A percentile compares a stretch with the other conserved stretches of the same genome.
Evolutionary conservation across 441 rosid genomes (phyloP).

Genomic region (Euphorbia corollata): DNA sequence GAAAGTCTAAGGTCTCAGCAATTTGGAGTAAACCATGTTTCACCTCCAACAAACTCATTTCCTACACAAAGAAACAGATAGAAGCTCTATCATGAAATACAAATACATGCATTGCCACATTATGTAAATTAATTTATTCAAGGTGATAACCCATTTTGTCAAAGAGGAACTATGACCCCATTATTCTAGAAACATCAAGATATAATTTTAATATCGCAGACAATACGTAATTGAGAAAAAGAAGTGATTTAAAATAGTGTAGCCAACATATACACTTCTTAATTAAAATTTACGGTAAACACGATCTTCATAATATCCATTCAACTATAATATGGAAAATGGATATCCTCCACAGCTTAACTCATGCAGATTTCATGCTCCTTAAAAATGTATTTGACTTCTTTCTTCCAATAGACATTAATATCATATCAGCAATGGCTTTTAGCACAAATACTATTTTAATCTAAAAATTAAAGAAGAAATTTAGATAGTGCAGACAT

Average conservation of each 20-base stretch:
- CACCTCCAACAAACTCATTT: constrained; percentile 93
- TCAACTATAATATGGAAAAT: background rate
- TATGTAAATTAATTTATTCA: background rate
- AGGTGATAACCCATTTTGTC: background rate
- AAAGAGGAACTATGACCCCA: background rate
- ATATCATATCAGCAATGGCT: constrained; percentile 2
- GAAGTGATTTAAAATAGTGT: background rate
- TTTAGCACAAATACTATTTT: background rate
- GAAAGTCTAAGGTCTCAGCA: constrained; percentile 88
- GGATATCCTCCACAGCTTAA: background rate
- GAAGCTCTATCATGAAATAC: constrained; percentile 18
- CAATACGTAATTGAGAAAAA: background rate
- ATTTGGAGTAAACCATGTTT: constrained; percentile 92
- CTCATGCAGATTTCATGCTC: background rate
- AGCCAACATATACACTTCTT: background rate
- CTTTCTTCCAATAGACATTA: background rate
- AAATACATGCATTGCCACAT: background rate
- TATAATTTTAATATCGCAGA: background rate
- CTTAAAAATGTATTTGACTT: background rate
- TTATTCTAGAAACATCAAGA: background rate
- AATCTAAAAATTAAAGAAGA: background rate
- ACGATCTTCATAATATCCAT: too few species aligned
- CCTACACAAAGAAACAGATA: constrained; percentile 32
- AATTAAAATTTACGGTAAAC: too few species aligned
- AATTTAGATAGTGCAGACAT: background rate